A percentile compares a stretch with the other conserved stretches of the same genome.
These are phyloP conservation scores for Aspergillus avenaceus DNA, from an alignment of 495 filamentous ascomycete species.

Conservation along the genomic window DNA sequence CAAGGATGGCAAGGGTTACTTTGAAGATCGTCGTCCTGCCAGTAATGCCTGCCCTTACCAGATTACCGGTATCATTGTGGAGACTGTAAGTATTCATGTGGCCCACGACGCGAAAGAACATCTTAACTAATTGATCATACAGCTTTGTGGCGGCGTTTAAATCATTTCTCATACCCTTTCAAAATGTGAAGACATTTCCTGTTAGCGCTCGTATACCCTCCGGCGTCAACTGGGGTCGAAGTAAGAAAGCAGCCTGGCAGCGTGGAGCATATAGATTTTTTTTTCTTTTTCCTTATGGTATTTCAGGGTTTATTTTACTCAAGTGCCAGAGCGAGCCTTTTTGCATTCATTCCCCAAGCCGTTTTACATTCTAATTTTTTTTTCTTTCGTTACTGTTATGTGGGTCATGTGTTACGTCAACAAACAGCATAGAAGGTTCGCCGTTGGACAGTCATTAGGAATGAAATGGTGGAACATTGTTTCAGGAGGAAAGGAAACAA, in stretches of 20 bases:
- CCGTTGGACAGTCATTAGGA: slow-evolving; percentile 15
- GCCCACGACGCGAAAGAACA: neutral
- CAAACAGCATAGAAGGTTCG: slow-evolving; percentile 23
- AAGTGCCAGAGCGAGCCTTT: slow-evolving; percentile 21
- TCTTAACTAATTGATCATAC: slow-evolving; percentile 3
- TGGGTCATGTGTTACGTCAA: slow-evolving; percentile 30
- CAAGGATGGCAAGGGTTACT: slow-evolving; percentile 96
- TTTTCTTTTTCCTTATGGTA: slow-evolving; percentile 17
- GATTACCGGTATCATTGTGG: slow-evolving; percentile 89
- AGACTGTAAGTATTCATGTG: slow-evolving; percentile 47
- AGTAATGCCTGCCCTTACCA: slow-evolving; percentile 97
- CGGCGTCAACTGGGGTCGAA: slow-evolving; percentile 41
- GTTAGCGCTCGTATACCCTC: slow-evolving; percentile 48
- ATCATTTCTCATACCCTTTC: slow-evolving; percentile 12
- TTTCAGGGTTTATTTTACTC: slow-evolving; percentile 13
- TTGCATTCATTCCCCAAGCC: slow-evolving; percentile 22
- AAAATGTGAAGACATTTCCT: slow-evolving; percentile 32
- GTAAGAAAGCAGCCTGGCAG: slow-evolving; percentile 40
- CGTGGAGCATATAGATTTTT: slow-evolving; percentile 35
- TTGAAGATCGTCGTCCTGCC: slow-evolving; percentile 93
- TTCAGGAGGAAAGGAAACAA: neutral
- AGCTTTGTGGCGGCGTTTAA: slow-evolving; percentile 45
- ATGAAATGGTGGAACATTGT: neutral
- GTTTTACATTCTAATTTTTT: slow-evolving; percentile 22
- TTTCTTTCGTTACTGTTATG: slow-evolving; percentile 8